Base-by-base conservation (phyloP, 2,329 filamentous ascomycete species). In the Fusarium sp. region DNA sequence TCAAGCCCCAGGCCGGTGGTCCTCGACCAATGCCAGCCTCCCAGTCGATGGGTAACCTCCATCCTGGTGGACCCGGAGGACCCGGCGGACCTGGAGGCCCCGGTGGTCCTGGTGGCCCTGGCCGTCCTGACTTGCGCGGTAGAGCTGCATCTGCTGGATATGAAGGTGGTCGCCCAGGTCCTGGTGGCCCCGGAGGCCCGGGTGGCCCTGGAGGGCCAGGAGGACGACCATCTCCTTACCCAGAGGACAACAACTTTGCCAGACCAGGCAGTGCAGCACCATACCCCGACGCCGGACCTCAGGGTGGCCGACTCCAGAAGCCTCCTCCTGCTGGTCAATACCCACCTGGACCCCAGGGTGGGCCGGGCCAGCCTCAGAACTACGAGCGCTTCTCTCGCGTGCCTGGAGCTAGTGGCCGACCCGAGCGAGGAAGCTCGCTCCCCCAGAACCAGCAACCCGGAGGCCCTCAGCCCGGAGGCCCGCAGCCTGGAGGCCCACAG, bases 31-130 rank as follows among this genome's bases (percentile, higher is more conserved):
- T 85, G 69, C 80, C 82, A 7, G 74, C 75, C 31, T 82, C 83
- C 2, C 81, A 85, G 53, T 83, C 84, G 2, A 79, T 80, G 59
- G 81, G 82, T 18, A 84, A 83, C 70, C 78, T 86, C 56, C 80
- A 84, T 33, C 80, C 81, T 14, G 77, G 80, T 14, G 71, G 63
- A 4, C 71, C 70, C 9, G 69, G 64, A 4, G 64, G 61, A 7
- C 59, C 84, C 81, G 79, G 80, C 7, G 71, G 63, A 75, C 9
- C 83, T 81, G 10, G 77, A 77, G 13, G 81, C 81, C n/a, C 84
- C 80, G 79, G 81, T 6, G 49, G 46, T 2, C 58, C 40, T 9
- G 53, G 53, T n/a, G 53, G 65, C 16, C 63, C 62, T 16, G 33
- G 62, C 33, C 61, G 68, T 16, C 68, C 68, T 8, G 81, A 84